Percentiles rank a stretch among this genome's conserved stretches.
Evolutionary conservation across 2,329 filamentous ascomycete genomes (phyloP).

Genomic region (Hymenoscyphus occultus): DNA sequence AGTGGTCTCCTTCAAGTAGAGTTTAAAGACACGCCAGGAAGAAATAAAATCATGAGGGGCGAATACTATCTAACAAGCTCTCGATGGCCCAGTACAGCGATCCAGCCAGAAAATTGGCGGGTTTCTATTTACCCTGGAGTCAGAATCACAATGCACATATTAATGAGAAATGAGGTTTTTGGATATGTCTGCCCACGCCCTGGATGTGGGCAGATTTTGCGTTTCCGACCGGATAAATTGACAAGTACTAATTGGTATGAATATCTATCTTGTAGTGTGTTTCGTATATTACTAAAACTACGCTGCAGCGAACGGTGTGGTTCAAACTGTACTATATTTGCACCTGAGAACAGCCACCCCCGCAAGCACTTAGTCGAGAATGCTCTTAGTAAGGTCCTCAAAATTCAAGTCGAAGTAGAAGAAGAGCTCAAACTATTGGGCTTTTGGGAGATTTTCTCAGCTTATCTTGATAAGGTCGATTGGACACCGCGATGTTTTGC

Average conservation of each 20-base stretch:
- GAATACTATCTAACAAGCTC: conserved; percentile 3
- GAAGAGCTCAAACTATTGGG: background rate
- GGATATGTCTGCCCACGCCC: background rate
- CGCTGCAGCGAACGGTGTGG: background rate
- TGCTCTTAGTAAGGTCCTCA: background rate
- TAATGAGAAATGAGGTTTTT: background rate
- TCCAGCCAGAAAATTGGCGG: background rate
- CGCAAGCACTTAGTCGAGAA: background rate
- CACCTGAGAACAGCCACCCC: background rate
- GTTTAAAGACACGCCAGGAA: background rate
- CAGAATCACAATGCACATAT: conserved; percentile 8
- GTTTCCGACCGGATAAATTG: background rate
- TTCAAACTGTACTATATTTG: background rate
- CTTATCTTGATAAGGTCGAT: background rate
- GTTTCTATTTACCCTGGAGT: background rate
- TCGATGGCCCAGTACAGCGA: background rate
- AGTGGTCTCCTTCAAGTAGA: background rate
- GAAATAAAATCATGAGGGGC: background rate
- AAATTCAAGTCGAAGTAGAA: background rate
- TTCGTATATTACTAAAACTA: background rate
- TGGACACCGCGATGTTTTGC: background rate
- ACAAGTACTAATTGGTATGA: background rate
- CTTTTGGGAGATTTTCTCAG: background rate
- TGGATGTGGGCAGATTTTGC: background rate
- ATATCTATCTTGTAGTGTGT: background rate